Percentiles rank a stretch among this genome's conserved stretches.
Evolutionary conservation across 768 basidiomycete genomes (phyloP).

Genomic region (Obba rivulosa): DNA sequence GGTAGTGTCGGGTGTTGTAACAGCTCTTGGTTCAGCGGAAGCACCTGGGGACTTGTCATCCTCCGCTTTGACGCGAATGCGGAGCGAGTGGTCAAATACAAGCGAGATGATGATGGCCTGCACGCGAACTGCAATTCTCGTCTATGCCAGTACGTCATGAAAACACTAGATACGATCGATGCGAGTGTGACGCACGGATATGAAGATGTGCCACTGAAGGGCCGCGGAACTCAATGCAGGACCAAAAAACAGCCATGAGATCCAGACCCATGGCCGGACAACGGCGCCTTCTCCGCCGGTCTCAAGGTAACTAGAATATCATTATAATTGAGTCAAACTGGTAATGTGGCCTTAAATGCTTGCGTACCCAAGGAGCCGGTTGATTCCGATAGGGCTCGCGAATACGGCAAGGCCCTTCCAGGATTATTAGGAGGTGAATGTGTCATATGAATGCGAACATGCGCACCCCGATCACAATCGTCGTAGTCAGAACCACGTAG

Average conservation of each 20-base stretch:
- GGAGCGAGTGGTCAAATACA: constrained; percentile 50
- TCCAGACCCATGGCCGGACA: constrained; percentile 46
- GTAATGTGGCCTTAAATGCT: too few species aligned
- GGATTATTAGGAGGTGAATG: background rate
- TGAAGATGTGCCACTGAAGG: too few species aligned
- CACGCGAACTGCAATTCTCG: constrained; percentile 32
- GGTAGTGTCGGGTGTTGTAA: constrained; percentile 20
- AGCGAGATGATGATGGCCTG: constrained; percentile 48
- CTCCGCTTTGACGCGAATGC: constrained; percentile 43
- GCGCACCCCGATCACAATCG: constrained; percentile 10
- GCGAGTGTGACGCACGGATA: too few species aligned
- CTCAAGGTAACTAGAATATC: constrained; percentile 28
- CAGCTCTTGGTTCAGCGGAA: constrained; percentile 19
- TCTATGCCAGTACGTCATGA: too few species aligned
- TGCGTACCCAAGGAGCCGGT: constrained; percentile 32
- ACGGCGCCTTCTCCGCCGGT: constrained; percentile 27
- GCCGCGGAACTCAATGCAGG: too few species aligned
- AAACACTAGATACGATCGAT: too few species aligned
- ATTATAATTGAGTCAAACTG: too few species aligned
- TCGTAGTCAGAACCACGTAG: constrained; percentile 13
- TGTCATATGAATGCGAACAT: constrained; percentile 6
- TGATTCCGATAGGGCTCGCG: constrained; percentile 27
- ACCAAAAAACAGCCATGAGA: too few species aligned
- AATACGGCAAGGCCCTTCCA: constrained; percentile 16
- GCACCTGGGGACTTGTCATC: constrained; percentile 8